Base-by-base conservation (phyloP, 805 yeast species). In the Ogataea corticis region DNA sequence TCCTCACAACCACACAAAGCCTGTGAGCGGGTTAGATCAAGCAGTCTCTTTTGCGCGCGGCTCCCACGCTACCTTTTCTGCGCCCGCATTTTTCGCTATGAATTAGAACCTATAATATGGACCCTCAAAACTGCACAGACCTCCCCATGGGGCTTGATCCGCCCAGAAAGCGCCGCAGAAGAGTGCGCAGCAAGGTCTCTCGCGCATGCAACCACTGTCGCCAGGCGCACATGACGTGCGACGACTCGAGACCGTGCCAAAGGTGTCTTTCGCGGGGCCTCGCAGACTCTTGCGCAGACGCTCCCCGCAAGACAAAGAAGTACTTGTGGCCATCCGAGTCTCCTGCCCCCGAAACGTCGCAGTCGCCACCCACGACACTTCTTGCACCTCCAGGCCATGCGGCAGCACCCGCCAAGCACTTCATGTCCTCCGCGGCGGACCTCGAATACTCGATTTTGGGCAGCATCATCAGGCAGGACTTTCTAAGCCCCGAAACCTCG, bases 131-230 rank as follows among this genome's bases (percentile, higher is more conserved):
- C 32, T 37, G 32, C 42, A 29, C 36, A n/a, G 35, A 38, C 34
- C 13, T 21, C 34, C 7, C 18, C 14, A 21, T 25, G 6, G 44
- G 35, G 14, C 32, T 32, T n/a, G 32, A 27, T 37, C 33, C 40
- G 40, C 40, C 40, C 25, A 40, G 46, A 47, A 42, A 32, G 25
- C 46, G 49, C 29, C 50, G 71, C 18, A 48, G 63, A 30, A 65
- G 69, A 23, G 73, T 82, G 33, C 47, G 45, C 15, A 76, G 77
- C 57, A 91, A 91, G 61, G 91, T 94, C 0, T 73, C 83, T 7
- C 73, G 96, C 45, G 98, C 99, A 4, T 92, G 99, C 56, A 79
- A 80, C 33, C 94, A 91, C 66, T 92, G 99, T 61, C 90, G 91
- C 49, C 79, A 82, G 56, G 87, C 96, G 2, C 99, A 92, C 63